A percentile compares a stretch with the other conserved stretches of the same genome.
Evolutionary conservation across 768 basidiomycete genomes (phyloP).

Genomic region (Lentinula detonsa): DNA sequence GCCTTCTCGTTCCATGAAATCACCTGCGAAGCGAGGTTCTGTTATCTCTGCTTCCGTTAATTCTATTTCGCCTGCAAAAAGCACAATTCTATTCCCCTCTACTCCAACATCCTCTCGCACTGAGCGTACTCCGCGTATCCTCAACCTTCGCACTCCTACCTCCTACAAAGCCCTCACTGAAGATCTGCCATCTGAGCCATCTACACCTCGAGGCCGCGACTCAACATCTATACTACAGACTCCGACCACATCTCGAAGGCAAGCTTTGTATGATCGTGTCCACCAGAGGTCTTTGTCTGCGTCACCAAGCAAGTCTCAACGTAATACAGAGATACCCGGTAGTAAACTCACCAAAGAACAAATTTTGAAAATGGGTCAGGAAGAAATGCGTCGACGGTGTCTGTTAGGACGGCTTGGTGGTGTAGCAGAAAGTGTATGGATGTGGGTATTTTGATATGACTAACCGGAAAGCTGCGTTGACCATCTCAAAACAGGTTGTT

Average conservation of each 20-base stretch:
- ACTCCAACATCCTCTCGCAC: slow-evolving; percentile 52
- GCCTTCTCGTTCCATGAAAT: slow-evolving; percentile 30
- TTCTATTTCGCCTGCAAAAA: slow-evolving; percentile 39
- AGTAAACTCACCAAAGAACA: slow-evolving; percentile 58
- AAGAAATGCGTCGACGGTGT: slow-evolving; percentile 72
- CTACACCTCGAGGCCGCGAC: slow-evolving; percentile 54
- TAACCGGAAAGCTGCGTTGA: background rate
- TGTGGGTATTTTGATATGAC: slow-evolving; percentile 40
- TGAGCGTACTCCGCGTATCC: slow-evolving; percentile 31
- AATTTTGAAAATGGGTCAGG: slow-evolving; percentile 66
- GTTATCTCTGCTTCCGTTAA: slow-evolving; percentile 33
- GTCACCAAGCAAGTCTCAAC: slow-evolving; percentile 53
- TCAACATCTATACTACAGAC: slow-evolving; percentile 58
- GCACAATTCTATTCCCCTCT: slow-evolving; percentile 48
- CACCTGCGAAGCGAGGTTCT: slow-evolving; percentile 36
- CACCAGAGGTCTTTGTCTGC: slow-evolving; percentile 64
- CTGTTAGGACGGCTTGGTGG: slow-evolving; percentile 71
- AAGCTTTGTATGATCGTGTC: slow-evolving; percentile 77
- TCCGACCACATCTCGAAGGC: slow-evolving; percentile 68
- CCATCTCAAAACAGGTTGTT: slow-evolving; percentile 50
- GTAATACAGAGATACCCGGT: slow-evolving; percentile 31
- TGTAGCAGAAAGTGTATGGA: slow-evolving; percentile 86
- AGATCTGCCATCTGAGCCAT: slow-evolving; percentile 38
- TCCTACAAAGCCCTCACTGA: slow-evolving; percentile 25
- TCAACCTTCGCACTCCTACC: slow-evolving; percentile 43